phyloP scores from a whole-genome alignment of 1,284 basidiomycete genomes.

The Marasmius tenuissimus region DNA sequence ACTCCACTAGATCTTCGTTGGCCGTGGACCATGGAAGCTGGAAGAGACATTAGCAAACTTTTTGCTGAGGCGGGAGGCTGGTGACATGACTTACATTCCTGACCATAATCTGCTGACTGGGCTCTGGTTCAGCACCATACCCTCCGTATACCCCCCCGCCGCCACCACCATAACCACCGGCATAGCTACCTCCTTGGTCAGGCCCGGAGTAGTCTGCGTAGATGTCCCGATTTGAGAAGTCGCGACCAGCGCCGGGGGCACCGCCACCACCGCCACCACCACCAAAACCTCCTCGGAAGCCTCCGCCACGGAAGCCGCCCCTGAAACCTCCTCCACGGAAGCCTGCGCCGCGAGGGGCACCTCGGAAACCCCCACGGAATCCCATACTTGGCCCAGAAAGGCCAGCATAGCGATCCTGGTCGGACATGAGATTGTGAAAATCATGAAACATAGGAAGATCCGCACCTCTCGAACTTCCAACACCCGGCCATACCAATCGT shows the following conservation, averaged over 20 bases:
- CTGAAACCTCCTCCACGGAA: conserved; percentile 60
- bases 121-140: conserved; percentile 59
- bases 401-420: conserved; percentile 87
- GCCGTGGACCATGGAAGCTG: conserved; percentile 98
- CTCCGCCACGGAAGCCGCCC: conserved; percentile 47
- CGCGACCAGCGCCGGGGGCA: conserved; percentile 29
- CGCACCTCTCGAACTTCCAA: conserved; percentile 91
- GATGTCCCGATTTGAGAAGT: conserved; percentile 21
- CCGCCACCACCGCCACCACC: conserved; percentile 18
- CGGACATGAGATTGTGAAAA: conserved; percentile 10
- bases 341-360: conserved; percentile 40
- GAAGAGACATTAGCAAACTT: background rate
- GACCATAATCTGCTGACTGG: conserved; percentile 96
- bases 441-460: background rate
- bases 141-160: conserved; percentile 38
- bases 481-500: conserved; percentile 90
- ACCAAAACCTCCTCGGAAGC: conserved; percentile 24
- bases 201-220: conserved; percentile 29
- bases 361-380: conserved; percentile 43
- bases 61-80: background rate
- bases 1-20: conserved; percentile 97
- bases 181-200: conserved; percentile 23
- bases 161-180: conserved; percentile 37
- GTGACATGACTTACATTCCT: conserved; percentile 77
- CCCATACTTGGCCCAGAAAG: conserved; percentile 57